Base-by-base conservation (phyloP, 176 grass and related monocot species). In the Poa pratensis region DNA sequence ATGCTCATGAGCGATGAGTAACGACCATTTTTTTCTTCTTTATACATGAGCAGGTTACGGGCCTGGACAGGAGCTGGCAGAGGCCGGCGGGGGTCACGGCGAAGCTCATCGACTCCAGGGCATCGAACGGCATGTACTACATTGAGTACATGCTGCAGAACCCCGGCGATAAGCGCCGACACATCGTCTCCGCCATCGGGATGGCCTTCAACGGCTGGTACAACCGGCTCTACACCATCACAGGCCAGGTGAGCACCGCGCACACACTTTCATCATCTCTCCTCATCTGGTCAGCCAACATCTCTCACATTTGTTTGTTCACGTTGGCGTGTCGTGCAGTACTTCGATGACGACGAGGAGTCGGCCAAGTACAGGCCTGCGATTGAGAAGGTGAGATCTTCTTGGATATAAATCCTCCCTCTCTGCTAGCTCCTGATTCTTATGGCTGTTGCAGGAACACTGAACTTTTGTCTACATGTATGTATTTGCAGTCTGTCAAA, bases 141-240 rank as follows among this genome's bases (percentile, higher is more conserved):
- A 74, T 98, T 8, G 93, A 98, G 81, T 95, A 98, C 72, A 95
- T 91, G 65, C 83, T 98, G 89, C 93, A 98, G 86, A 87, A 86
- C 82, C 93, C 93, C 62, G 93, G 96, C 28, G 96, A 98, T 52
- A 88, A 61, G 81, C 87, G 92, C 60, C 87, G 91, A 28, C 96
- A 98, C 80, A 89, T 98, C 87, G 39, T 98, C 57, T 95, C 89
- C 20, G 91, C 86, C 40, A 81, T 95, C 48, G 96, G 96, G 46
- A 88, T 98, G 84, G 89, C 93, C 18, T 93, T 87, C 83, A 93
- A 98, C 89, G 96, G 91, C 77, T 96, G 93, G 93, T 94, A 96
- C 87, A 96, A 96, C 57, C 66, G 91, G 35, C 88, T 99, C 18
- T 96, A 99, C 83, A 99, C 93, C 32, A 91, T 99, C 71, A 99